phyloP scores from a whole-genome alignment of 352 stramenopile genomes.

The Thraustochytrium sp. region DNA sequence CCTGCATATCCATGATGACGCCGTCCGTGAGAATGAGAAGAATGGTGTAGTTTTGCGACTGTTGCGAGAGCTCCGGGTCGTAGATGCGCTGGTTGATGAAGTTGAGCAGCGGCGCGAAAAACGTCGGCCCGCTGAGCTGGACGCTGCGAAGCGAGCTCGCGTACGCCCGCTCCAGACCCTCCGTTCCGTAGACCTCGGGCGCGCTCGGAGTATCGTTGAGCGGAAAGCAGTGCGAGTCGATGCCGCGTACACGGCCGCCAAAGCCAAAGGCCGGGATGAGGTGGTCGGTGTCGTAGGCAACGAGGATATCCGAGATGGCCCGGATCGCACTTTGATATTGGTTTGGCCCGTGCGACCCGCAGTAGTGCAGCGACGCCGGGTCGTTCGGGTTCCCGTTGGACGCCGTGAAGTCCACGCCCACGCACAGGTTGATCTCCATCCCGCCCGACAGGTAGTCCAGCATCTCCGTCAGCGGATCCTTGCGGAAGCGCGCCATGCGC shows the following conservation, averaged over 20 bases:
- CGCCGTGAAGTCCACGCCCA: slow-evolving; percentile 74
- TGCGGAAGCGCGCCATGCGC: not conserved
- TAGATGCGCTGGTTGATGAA: not conserved
- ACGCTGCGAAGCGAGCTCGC: not conserved
- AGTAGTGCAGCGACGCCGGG: not conserved
- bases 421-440: slow-evolving; percentile 67
- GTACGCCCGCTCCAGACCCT: slow-evolving; percentile 23
- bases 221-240: slow-evolving; percentile 32
- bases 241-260: slow-evolving; percentile 3
- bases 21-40: slow-evolving; percentile 43
- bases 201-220: slow-evolving; percentile 36
- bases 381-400: slow-evolving; percentile 42
- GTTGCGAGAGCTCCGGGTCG: slow-evolving; percentile 32
- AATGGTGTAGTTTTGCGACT: slow-evolving; percentile 42
- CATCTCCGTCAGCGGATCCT: not conserved
- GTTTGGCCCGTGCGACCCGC: not conserved
- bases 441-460: slow-evolving; percentile 9
- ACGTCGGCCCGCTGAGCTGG: slow-evolving; percentile 25
- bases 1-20: slow-evolving; percentile 44
- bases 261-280: slow-evolving; percentile 41
- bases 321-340: not conserved
- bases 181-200: slow-evolving; percentile 6
- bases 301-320: not conserved
- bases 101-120: slow-evolving; percentile 32
- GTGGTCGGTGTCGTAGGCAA: slow-evolving; percentile 36